Evolutionary conservation across 139 green algal genomes (phyloP), one percentile per base, ranked within the genome.

Genomic region (Chlorella sp.): DNA sequence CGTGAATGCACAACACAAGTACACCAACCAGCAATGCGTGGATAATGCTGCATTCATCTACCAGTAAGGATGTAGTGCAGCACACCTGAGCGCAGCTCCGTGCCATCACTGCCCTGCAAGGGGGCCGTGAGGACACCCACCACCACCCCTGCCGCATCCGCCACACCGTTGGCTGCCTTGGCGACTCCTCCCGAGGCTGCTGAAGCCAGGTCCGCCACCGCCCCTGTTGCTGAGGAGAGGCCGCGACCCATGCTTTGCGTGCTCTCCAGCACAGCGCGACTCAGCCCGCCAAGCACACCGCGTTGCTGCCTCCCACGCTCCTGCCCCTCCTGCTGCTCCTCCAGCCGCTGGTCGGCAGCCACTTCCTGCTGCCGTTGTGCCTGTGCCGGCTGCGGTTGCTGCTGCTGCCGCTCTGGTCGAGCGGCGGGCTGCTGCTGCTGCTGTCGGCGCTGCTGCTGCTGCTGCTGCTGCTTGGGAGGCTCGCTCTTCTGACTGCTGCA

Each of bases 301-400:
- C 57, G 32, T 32, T 30, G 69, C 13, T 12, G 41, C 39, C 39
- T 56, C 21, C 34, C 32, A 13, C 44, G 55, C 74, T 34, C 36
- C 34, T 57, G 57, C 25, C 38, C 26, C 64, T 63, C 25, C 12
- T 63, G 25, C 57, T 73, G 76, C 76, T 73, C 76, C 28, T 73
- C 92, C 32, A 84, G 13, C 73, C 91, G 80, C 16, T 62, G 88
- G 38, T 76, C 84, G 11, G 51, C 12, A 3, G 9, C 12, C 51
- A 4, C 12, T 60, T 20, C 12, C 13, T 21, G 51, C 51, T 21
- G 51, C 51, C 21, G 51, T 11, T 55, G 44, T n/a, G n/a, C n/a
- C n/a, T n/a, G n/a, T 55, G 44, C 7, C 11, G 44, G 44, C 44
- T 11, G 44, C 11, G 44, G 44, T 15, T 4, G 51, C 51, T 21